These are phyloP conservation scores for Leptodontidium sp. DNA, from an alignment of 2,329 filamentous ascomycete genomes.

Conservation along the genomic window DNA sequence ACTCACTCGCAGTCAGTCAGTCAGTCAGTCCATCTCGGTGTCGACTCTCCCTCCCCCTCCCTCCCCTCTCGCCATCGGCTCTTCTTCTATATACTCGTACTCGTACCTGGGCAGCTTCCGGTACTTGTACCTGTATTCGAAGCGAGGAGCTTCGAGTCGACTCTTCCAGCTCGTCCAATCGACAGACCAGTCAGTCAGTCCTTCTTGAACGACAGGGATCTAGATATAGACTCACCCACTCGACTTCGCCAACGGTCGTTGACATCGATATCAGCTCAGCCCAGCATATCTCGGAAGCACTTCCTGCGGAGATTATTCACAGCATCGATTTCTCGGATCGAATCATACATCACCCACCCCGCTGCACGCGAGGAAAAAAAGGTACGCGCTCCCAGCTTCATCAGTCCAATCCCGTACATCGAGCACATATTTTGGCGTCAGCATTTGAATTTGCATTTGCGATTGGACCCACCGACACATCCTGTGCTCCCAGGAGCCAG, in stretches of 20 bases:
- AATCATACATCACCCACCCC: not conserved
- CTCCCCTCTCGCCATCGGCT: not conserved
- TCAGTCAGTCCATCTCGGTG: not conserved
- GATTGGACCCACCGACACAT: not conserved
- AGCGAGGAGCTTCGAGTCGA: constrained; percentile 3
- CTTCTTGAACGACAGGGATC: not conserved
- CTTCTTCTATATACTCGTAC: constrained; percentile 3
- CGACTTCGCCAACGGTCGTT: not conserved
- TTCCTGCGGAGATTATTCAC: not conserved
- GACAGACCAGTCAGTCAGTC: not conserved
- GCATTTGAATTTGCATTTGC: not conserved
- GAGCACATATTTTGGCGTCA: not conserved
- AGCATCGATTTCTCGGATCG: not conserved
- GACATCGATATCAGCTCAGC: not conserved
- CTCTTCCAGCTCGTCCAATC: not conserved
- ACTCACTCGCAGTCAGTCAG: no score
- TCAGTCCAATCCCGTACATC: not conserved
- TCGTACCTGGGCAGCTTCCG: constrained; percentile 6
- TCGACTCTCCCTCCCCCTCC: not conserved
- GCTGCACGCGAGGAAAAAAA: not conserved
- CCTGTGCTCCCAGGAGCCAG: not conserved
- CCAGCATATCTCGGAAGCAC: not conserved
- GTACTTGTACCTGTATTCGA: constrained; percentile 14
- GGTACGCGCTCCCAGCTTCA: constrained; percentile 10
- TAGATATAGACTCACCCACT: not conserved